Evolutionary conservation across 495 filamentous ascomycete species (phyloP).

Genomic region (Penicillium waksmanii): DNA sequence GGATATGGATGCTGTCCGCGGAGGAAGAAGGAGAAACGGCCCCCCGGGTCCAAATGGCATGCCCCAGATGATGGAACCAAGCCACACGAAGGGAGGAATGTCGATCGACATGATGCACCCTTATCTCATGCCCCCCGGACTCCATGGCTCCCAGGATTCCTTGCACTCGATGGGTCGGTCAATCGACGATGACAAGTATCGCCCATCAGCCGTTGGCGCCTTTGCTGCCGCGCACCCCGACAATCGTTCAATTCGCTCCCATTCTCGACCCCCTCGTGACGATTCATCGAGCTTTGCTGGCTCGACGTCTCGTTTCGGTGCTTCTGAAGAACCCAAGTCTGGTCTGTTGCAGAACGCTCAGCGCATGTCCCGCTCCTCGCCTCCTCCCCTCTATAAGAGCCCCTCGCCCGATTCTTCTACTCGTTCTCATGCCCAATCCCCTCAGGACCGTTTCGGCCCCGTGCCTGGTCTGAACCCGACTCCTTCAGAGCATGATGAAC

Average conservation of each 20-base stretch:
- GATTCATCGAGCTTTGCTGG: slow-evolving; percentile 67
- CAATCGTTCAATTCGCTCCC: slow-evolving; percentile 58
- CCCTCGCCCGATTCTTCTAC: slow-evolving; percentile 22
- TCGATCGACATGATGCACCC: slow-evolving; percentile 65
- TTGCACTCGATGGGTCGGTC: slow-evolving; percentile 80
- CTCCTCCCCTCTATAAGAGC: slow-evolving; percentile 44
- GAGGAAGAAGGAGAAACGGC: slow-evolving; percentile 46
- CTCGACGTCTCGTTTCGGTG: slow-evolving; percentile 44
- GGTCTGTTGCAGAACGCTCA: slow-evolving; percentile 65
- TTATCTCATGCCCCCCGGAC: slow-evolving; percentile 65
- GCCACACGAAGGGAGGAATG: slow-evolving; percentile 65
- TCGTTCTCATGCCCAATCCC: slow-evolving; percentile 16
- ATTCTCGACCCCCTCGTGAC: slow-evolving; percentile 49
- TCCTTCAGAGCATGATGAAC: slow-evolving; percentile 23
- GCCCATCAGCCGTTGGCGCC: slow-evolving; percentile 61
- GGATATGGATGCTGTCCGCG: slow-evolving; percentile 47
- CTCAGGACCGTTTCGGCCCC: slow-evolving; percentile 20
- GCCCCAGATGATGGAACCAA: slow-evolving; percentile 35
- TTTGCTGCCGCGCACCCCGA: slow-evolving; percentile 57
- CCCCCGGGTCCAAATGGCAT: slow-evolving; percentile 25
- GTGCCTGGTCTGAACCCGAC: slow-evolving; percentile 12
- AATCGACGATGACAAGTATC: slow-evolving; percentile 82
- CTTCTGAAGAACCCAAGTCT: slow-evolving; percentile 60
- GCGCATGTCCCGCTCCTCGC: slow-evolving; percentile 65
- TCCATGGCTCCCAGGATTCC: slow-evolving; percentile 81